Conservation (phyloP, 768 basidiomycete species). For the Gloeophyllum trabeum region DNA sequence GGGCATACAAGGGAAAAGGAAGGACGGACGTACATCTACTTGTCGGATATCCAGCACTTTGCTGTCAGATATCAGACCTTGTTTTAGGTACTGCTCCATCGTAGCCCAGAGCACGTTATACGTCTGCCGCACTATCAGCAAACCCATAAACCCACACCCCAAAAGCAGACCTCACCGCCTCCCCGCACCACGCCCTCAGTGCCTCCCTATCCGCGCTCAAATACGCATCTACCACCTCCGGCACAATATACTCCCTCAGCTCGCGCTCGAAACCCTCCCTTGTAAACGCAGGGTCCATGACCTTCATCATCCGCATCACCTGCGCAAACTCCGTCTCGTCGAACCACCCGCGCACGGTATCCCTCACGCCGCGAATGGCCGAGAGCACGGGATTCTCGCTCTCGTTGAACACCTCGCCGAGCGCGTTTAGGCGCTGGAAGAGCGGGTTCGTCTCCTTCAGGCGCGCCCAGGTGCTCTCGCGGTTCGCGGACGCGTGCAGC, state of each 20-base stretch:
- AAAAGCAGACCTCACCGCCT: slow-evolving; percentile 57
- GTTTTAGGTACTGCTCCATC: slow-evolving; percentile 86
- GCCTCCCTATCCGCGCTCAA: slow-evolving; percentile 81
- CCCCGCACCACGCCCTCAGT: slow-evolving; percentile 85
- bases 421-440: slow-evolving; percentile 41
- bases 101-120: slow-evolving; percentile 99
- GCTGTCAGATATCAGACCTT: slow-evolving; percentile 86
- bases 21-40: slow-evolving; percentile 85
- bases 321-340: slow-evolving; percentile 99
- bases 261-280: slow-evolving; percentile 85
- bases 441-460: slow-evolving; percentile 76
- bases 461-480: slow-evolving; percentile 71
- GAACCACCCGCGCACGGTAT: slow-evolving; percentile 80
- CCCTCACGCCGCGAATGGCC: slow-evolving; percentile 71
- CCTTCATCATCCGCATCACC: slow-evolving; percentile 77
- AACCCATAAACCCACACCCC: background rate
- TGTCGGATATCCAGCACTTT: slow-evolving; percentile 95
- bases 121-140: slow-evolving; percentile 38
- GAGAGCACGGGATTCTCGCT: slow-evolving; percentile 87
- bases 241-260: slow-evolving; percentile 91
- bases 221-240: slow-evolving; percentile 96
- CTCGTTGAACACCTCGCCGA: slow-evolving; percentile 74
- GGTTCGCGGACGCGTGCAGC: slow-evolving; percentile 70
- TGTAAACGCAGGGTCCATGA: slow-evolving; percentile 81
- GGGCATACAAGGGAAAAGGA: background rate